Percentiles rank a stretch among this genome's conserved stretches.
These are phyloP conservation scores for Leishmania major DNA, from an alignment of 208 protist genomes.

Conservation along the genomic window DNA sequence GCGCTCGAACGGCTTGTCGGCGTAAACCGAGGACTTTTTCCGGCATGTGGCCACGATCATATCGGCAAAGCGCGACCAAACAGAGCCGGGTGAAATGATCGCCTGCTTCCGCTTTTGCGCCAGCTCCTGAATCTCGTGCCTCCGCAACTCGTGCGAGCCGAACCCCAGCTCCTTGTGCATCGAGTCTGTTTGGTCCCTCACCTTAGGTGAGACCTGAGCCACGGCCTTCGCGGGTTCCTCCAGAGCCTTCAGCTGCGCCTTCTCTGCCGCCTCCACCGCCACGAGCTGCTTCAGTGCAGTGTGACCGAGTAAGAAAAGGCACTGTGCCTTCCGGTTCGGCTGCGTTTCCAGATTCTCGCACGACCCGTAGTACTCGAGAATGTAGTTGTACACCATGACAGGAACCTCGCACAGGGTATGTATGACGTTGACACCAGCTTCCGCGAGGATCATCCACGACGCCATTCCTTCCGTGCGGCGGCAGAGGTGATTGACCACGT, in stretches of 20 bases:
- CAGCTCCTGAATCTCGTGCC: slow-evolving; percentile 86
- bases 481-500: slow-evolving; percentile 84
- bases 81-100: slow-evolving; percentile 74
- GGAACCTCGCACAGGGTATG: slow-evolving; percentile 80
- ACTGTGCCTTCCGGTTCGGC: slow-evolving; percentile 63
- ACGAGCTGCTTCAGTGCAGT: slow-evolving; percentile 90
- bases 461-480: slow-evolving; percentile 66
- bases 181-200: slow-evolving; percentile 44
- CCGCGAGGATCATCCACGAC: slow-evolving; percentile 82
- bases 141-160: slow-evolving; percentile 73
- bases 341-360: slow-evolving; percentile 14
- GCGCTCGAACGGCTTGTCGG: slow-evolving; percentile 54
- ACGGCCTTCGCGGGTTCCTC: slow-evolving; percentile 40
- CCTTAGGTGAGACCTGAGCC: slow-evolving; percentile 10
- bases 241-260: slow-evolving; percentile 74
- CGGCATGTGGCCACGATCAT: slow-evolving; percentile 61
- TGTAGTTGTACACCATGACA: slow-evolving; percentile 75
- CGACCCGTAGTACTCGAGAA: slow-evolving; percentile 66
- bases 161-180: slow-evolving; percentile 91
- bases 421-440: slow-evolving; percentile 70
- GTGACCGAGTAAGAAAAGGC: slow-evolving; percentile 71
- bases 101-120: slow-evolving; percentile 63
- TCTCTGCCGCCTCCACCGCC: slow-evolving; percentile 77
- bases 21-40: slow-evolving; percentile 43
- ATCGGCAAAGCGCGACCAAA: slow-evolving; percentile 66